Base-by-base conservation (phyloP, 805 yeast genomes). In the Saccharomycopsis fodiens region DNA sequence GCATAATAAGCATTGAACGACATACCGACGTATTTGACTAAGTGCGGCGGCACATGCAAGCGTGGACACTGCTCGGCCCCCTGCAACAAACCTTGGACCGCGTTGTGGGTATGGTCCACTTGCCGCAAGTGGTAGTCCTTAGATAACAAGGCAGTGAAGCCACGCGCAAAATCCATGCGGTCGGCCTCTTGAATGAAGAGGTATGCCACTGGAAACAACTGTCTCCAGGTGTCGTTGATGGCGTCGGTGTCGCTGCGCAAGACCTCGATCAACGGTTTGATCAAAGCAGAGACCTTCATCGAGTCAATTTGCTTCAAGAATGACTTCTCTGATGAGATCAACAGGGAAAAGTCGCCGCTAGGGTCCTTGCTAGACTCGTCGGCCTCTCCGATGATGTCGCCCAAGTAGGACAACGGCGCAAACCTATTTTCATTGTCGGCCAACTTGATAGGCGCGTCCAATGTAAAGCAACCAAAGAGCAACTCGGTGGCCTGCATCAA, bases 121-220 rank as follows among this genome's bases (percentile, higher is more conserved):
- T 94, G 98, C 39, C 96, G 75, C n/a, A 81, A 76, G 57, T 91
- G 97, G 58, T 86, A 94, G 52, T 93, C 97, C 57, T 86, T 87
- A 0, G 97, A 83, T 38, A 93, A 64, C 39, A 93, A 66, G 0
- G 83, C 73, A 13, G 87, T 87, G 54, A 91, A 68, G 13, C 85
- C 76, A 45, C 93, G 79, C n/a, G 87, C 74, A 60, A 93, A 82
- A 35, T 88, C 96, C 46, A 82, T 76, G 54, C 82, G 79, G 49
- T 89, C 96, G 44, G 91, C 79, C 15, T 23, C 35, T 17, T n/a
- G 10, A 22, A 49, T 17, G 16, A n/a, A 15, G 10, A 70, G 61
- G 62, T 82, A 86, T 0, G 88, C 85, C 38, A 79, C 73, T 1
- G 96, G 95, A 70, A 93, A 93, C 3, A 88, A 63, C 23, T 76